Evolutionary conservation across 2,329 filamentous ascomycete species (phyloP).

Genomic region (Periconia macrospinosa): DNA sequence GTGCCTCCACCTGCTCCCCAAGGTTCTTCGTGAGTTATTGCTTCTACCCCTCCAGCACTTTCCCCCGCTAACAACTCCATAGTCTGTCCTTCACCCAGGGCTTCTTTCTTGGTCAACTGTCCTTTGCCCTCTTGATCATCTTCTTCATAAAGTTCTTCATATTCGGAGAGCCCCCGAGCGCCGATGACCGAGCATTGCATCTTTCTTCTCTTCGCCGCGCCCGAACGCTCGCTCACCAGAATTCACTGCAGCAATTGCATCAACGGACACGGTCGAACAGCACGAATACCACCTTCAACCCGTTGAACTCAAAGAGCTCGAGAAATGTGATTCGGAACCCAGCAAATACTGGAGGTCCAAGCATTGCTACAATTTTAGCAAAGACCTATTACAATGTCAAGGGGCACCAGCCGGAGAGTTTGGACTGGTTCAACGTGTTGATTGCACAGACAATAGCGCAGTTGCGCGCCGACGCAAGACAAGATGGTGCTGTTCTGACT

Average conservation of each 20-base stretch:
- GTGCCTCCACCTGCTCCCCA: conserved; percentile 19
- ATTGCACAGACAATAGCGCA: conserved; percentile 96
- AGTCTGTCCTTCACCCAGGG: conserved; percentile 92
- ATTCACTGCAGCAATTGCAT: conserved; percentile 19
- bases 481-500: conserved; percentile 85
- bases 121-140: conserved; percentile 85
- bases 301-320: conserved; percentile 43
- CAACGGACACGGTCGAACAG: conserved; percentile 18
- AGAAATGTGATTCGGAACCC: conserved; percentile 50
- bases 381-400: conserved; percentile 98
- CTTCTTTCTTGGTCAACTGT: conserved; percentile 89
- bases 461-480: conserved; percentile 86
- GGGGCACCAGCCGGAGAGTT: conserved; percentile 90
- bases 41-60: background rate
- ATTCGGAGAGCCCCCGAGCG: conserved; percentile 87
- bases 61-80: conserved; percentile 25
- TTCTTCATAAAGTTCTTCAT: conserved; percentile 99
- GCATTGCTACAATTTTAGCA: conserved; percentile 88
- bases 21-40: conserved; percentile 19
- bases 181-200: conserved; percentile 76
- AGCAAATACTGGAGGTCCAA: conserved; percentile 62
- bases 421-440: conserved; percentile 99
- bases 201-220: conserved; percentile 75
- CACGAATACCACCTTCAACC: background rate
- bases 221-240: conserved; percentile 69